Base-by-base conservation (phyloP, 371 early-diverging fungal species). In the Rhizopus sp. region DNA sequence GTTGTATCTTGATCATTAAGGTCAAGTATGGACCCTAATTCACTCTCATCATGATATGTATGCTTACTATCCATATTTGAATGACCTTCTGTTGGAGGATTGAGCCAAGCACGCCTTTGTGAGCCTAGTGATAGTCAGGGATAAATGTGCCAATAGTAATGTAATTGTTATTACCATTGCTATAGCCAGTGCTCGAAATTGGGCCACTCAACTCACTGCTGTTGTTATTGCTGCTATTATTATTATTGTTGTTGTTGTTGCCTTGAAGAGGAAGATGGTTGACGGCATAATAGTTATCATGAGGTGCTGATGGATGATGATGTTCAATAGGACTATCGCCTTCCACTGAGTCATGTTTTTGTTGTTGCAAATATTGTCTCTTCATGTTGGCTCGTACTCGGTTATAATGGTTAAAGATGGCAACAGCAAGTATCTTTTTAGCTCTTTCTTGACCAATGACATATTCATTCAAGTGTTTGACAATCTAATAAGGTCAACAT, bases 381-480 rank as follows among this genome's bases (percentile, higher is more conserved):
- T 58, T 72, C 40, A 80, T 42, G 57, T 94, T 94, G 44, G 86
- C 82, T n/a, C 82, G 78, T 3, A 94, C 86, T 4, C 94, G 80
- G 38, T 81, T 86, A 67, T 94, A 93, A 62, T 95, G 95, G 62
- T 93, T 93, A 71, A 85, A 91, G 10, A 95, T 86, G 4, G 95
- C 94, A 3, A 93, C 93, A 0, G 95, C 81, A 35, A 95, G 73
- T 7, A 85, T 85, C 70, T 87, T 85, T 64, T 95, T 95, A 10
- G 93, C 90, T 33, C 86, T 67, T 23, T 91, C 89, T 70, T 95
- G 95, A 4, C 95, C 95, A 61, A 95, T 90, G 29, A 94, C 89
- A 69, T 91, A 89, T 52, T 92, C 88, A 70, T 95, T 87, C 64
- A 95, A 63, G 59, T 90, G 84, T 53, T 87, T 81, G 47, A 88